Base-by-base conservation (phyloP, 2,329 filamentous ascomycete genomes). In the Xylaria sp. region DNA sequence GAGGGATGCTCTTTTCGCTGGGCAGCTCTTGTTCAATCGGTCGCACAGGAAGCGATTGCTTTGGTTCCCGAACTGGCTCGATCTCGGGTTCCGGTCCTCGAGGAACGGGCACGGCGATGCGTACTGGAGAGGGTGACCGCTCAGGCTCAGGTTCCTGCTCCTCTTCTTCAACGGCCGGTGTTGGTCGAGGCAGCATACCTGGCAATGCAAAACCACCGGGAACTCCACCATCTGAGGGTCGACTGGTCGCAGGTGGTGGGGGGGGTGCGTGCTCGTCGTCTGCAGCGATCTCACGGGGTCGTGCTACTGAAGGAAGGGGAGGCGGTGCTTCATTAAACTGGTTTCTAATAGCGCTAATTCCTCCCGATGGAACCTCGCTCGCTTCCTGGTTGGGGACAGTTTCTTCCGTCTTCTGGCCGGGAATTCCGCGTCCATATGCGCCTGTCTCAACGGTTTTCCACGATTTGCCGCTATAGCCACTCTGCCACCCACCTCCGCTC, bases 401-500 rank as follows among this genome's bases (percentile, higher is more conserved):
- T 11, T 83, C 82, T 33, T 89, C 91, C 3, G 90, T 90, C 64
- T 84, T 83, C 71, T 94, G 87, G 62, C 82, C 82, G 35, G 80
- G 64, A 8, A 83, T 80, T 60, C 87, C 87, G 58, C 88, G 88
- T 17, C 89, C 89, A 55, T 88, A 93, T 58, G 85, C 83, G 9
- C 85, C 86, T 10, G 90, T 92, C 71, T 93, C 87, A 29, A 97
- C 92, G 3, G 93, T 80, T 25, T 87, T 92, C 94, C 94, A 98
- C 33, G 87, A 89, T 81, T 97, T 98, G 64, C 94, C 94, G 49
- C 83, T 81, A 74, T 97, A 97, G 17, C 92, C 90, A 76, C 93
- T 97, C 83, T 94, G 93, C 93, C 93, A 97, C 62, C 92, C 72
- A 38, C 70, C 67, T 46, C 69, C 92, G 71, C 90, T 96, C 72